Evolutionary conservation across 129 eudicot genomes (phyloP).

Genomic region (Arctium lappa): DNA sequence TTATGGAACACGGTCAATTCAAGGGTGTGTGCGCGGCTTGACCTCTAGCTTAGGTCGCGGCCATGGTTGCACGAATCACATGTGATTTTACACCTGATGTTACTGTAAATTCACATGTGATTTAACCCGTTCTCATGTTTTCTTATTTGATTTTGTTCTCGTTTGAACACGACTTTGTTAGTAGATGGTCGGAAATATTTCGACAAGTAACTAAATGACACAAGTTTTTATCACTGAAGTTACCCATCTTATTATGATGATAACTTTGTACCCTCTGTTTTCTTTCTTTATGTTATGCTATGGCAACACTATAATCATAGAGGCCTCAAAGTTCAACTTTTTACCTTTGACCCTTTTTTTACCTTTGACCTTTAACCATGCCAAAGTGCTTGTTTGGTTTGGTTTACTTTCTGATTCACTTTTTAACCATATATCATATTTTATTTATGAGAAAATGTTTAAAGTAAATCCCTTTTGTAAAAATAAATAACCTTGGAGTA

Average conservation of each 20-base stretch:
- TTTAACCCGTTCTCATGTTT: too few species aligned
- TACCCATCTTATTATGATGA: neutral
- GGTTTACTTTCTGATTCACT: constrained; percentile 7
- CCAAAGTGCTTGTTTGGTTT: neutral
- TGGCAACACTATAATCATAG: neutral
- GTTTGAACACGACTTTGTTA: too few species aligned
- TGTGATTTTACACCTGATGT: too few species aligned
- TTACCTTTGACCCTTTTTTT: neutral
- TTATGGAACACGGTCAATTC: too few species aligned
- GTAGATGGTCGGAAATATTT: neutral
- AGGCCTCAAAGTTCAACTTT: neutral
- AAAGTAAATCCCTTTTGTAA: neutral
- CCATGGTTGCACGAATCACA: too few species aligned
- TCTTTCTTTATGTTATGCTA: constrained; percentile 9
- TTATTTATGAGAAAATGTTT: neutral
- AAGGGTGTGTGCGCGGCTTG: too few species aligned
- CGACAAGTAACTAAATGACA: neutral
- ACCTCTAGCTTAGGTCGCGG: too few species aligned
- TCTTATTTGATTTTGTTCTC: too few species aligned
- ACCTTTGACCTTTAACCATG: neutral
- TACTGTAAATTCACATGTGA: too few species aligned
- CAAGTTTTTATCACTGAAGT: neutral
- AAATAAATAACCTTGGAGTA: neutral
- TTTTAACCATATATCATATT: neutral
- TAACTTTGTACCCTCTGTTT: neutral